Evolutionary conservation across 2,329 filamentous ascomycete genomes (phyloP).

Genomic region (Alternaria gaisen): DNA sequence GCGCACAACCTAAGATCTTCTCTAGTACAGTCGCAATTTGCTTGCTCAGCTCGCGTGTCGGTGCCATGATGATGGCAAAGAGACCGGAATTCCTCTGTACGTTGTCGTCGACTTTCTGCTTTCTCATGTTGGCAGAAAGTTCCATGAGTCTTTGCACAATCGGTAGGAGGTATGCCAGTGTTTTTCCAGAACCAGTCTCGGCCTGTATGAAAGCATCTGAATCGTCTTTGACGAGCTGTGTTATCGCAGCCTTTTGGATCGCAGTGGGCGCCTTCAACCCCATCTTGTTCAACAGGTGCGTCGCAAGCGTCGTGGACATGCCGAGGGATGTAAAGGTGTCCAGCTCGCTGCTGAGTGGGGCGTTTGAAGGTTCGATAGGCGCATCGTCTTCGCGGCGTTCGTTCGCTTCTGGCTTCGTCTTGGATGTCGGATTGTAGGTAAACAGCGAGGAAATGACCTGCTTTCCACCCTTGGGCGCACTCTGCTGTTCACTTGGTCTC

Average conservation of each 20-base stretch:
- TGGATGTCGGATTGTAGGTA: conserved; percentile 82
- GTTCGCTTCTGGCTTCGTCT: conserved; percentile 65
- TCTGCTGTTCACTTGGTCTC: conserved; percentile 47
- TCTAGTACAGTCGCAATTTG: conserved; percentile 91
- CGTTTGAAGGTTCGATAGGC: conserved; percentile 82
- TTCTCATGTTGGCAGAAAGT: conserved; percentile 66
- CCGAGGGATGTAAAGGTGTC: conserved; percentile 88
- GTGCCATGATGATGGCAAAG: conserved; percentile 92
- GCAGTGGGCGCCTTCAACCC: conserved; percentile 89
- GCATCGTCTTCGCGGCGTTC: conserved; percentile 52
- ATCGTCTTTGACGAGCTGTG: conserved; percentile 80
- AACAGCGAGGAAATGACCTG: conserved; percentile 91
- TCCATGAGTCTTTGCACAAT: conserved; percentile 88
- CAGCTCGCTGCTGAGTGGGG: conserved; percentile 82
- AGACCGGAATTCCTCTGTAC: conserved; percentile 87
- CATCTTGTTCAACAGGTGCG: conserved; percentile 85
- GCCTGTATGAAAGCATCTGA: conserved; percentile 96
- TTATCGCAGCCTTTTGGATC: conserved; percentile 90
- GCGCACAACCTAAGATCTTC: conserved; percentile 83
- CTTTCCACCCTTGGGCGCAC: conserved; percentile 53
- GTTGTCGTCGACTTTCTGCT: conserved; percentile 51
- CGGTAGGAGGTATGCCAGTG: conserved; percentile 91
- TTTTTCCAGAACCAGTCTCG: conserved; percentile 97
- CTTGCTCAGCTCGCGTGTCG: conserved; percentile 91
- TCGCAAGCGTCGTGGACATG: conserved; percentile 79